Evolutionary conservation across 2,329 filamentous ascomycete species (phyloP).

Genomic region (Bipolaris sorokiniana): DNA sequence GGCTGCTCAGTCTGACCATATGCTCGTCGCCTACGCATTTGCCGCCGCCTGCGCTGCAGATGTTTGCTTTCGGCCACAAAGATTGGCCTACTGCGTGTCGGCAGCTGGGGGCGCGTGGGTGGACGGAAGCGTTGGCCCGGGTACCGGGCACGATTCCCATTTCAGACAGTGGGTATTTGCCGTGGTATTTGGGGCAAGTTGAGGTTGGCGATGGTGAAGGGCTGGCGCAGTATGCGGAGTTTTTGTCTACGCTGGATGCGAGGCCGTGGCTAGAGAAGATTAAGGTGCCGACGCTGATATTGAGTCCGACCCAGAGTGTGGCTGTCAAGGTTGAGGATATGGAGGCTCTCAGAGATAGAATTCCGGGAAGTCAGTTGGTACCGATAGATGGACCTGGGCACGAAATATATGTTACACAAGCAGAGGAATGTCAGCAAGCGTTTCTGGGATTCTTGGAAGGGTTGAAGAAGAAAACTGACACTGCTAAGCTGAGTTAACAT

Average conservation of each 20-base stretch:
- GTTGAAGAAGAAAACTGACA: background rate
- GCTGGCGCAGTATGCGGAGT: slow-evolving; percentile 44
- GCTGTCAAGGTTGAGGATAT: slow-evolving; percentile 42
- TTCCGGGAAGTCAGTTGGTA: slow-evolving; percentile 30
- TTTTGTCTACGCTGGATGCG: slow-evolving; percentile 42
- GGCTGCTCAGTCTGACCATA: slow-evolving; percentile 40
- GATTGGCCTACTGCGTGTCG: slow-evolving; percentile 41
- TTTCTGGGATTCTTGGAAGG: slow-evolving; percentile 47
- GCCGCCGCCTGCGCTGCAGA: slow-evolving; percentile 32
- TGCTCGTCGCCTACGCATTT: slow-evolving; percentile 43
- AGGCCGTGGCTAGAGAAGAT: slow-evolving; percentile 38
- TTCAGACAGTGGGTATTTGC: slow-evolving; percentile 34
- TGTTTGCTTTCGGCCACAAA: slow-evolving; percentile 38
- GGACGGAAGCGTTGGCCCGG: slow-evolving; percentile 37
- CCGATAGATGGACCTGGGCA: slow-evolving; percentile 40
- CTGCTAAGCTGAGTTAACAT: background rate
- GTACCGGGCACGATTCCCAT: slow-evolving; percentile 42
- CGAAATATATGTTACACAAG: slow-evolving; percentile 46
- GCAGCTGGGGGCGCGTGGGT: slow-evolving; percentile 41
- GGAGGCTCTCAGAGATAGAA: slow-evolving; percentile 21
- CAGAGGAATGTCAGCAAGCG: slow-evolving; percentile 33
- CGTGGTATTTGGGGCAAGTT: slow-evolving; percentile 44
- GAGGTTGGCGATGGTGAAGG: slow-evolving; percentile 37
- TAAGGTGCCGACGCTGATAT: slow-evolving; percentile 39
- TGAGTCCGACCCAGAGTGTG: slow-evolving; percentile 44